Percentiles rank a stretch among this genome's conserved stretches.
These are phyloP conservation scores for Populus alba DNA, from an alignment of 345 rosid species.

Conservation along the genomic window DNA sequence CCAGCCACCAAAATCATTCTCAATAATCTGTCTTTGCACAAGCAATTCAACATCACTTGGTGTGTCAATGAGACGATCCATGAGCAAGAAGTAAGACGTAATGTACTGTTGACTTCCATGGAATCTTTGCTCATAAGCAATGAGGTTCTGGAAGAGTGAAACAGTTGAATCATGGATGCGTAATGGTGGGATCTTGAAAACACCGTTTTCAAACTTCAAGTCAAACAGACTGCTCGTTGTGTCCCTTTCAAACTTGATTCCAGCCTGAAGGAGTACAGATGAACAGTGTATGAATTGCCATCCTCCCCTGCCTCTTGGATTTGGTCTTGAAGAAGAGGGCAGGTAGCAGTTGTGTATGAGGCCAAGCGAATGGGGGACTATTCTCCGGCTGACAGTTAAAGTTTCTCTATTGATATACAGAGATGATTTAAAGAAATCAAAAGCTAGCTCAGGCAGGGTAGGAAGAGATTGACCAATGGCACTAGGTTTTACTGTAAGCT, in stretches of 20 bases:
- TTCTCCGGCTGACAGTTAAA: too few relatives aligned
- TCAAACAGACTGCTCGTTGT: conserved; percentile 24
- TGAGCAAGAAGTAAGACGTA: conserved; percentile 8
- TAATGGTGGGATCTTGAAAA: conserved; percentile 28
- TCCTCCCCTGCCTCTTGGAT: not conserved
- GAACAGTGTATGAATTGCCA: conserved; percentile 27
- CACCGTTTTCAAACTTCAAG: conserved; percentile 22
- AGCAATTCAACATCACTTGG: conserved; percentile 8
- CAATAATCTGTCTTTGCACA: not conserved
- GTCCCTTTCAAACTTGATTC: conserved; percentile 28
- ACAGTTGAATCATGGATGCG: conserved; percentile 26
- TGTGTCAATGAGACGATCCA: conserved; percentile 19
- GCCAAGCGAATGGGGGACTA: conserved; percentile 1
- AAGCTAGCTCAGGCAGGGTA: not conserved
- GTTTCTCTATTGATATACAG: conserved; percentile 1
- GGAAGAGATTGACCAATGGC: not conserved
- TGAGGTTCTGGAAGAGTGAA: conserved; percentile 26
- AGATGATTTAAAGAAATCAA: not conserved
- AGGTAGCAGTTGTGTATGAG: conserved; percentile 13
- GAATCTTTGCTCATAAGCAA: conserved; percentile 34
- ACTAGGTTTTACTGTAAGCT: not conserved
- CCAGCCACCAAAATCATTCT: conserved; percentile 8
- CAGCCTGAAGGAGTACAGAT: conserved; percentile 34
- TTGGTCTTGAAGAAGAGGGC: conserved; percentile 5
- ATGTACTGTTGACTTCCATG: not conserved